These are phyloP conservation scores for Rhizopogon salebrosus DNA, from an alignment of 768 basidiomycete genomes.

Conservation along the genomic window DNA sequence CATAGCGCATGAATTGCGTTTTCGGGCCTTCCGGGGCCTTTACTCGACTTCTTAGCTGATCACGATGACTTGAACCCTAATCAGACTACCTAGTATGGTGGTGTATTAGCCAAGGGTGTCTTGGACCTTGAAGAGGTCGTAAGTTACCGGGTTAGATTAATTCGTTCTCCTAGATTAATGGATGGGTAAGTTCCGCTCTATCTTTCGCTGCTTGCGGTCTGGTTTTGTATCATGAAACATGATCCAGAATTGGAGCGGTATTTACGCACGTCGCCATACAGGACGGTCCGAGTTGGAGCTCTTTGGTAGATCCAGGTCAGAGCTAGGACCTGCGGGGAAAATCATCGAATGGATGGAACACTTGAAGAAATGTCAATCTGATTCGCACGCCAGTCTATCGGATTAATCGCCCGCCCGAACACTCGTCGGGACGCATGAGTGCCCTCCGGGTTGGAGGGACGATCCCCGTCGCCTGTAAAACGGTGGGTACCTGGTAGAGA, in stretches of 20 bases:
- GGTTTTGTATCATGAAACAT: not conserved
- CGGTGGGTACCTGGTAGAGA: conserved; percentile 40
- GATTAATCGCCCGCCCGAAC: conserved; percentile 10
- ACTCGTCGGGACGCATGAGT: too few species aligned
- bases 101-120: conserved; percentile 4
- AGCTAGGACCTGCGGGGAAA: conserved; percentile 20
- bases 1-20: conserved; percentile 9
- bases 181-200: conserved; percentile 6
- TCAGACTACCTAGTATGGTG: conserved; percentile 9
- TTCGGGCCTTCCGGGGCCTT: conserved; percentile 5
- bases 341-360: conserved; percentile 19
- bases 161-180: conserved; percentile 6
- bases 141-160: conserved; percentile 1
- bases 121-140: conserved; percentile 2
- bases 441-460: conserved; percentile 25
- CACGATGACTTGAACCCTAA: conserved; percentile 6
- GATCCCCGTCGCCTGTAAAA: conserved; percentile 29
- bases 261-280: conserved; percentile 5
- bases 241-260: not conserved
- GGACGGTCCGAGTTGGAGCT: conserved; percentile 11
- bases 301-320: conserved; percentile 16
- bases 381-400: conserved; percentile 20
- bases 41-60: conserved; percentile 8
- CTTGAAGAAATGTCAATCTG: conserved; percentile 15
- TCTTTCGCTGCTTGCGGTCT: not conserved